Evolutionary conservation across 2,329 filamentous ascomycete species (phyloP), one percentile per base, ranked within the genome.

Genomic region (Cercospora zeae-maydis): DNA sequence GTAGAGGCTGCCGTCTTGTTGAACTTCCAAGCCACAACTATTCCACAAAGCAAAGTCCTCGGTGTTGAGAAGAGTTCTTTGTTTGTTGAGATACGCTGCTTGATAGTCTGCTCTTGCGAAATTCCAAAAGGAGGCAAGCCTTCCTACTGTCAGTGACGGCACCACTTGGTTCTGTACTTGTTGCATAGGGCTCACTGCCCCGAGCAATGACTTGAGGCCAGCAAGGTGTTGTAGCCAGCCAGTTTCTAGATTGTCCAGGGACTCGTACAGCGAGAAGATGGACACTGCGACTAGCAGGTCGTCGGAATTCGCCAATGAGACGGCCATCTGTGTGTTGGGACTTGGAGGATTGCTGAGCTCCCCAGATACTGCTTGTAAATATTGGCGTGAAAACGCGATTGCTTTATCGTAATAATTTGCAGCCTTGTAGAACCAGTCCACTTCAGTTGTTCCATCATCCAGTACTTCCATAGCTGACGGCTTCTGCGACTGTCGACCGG

Each of bases 241-340:
- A 0, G 81, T 80, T 5, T 83, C 83, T 1, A 85, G 85, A 3
- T 84, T 84, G 71, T 88, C 85, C 19, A 89, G 77, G 52, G 87
- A 85, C 66, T 89, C 87, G 71, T 88, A 88, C 0, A 86, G 81
- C 58, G 85, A 88, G 8, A 89, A 77, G 11, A 89, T 88, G 1
- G 86, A 86, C 1, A 86, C 85, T 1, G 86, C 86, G 3, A 86
- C 84, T 14, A 88, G 77, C 1, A 88, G 79, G 61, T 88, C 85
- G 66, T 88, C 85, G 1, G 81, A 78, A 66, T 79, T 81, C 42
- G 78, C 78, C 58, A 77, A 67, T 0, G 76, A 70, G 4, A 66
- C 34, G 3, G 66, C 60, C 11, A 61, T 56, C 16, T 70, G 65
- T 3, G 63, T 65, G 16, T 64, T 66, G 4, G 71, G 70, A 14